Base-by-base conservation (phyloP, 495 filamentous ascomycete genomes). In the Penicillium subrubescens region DNA sequence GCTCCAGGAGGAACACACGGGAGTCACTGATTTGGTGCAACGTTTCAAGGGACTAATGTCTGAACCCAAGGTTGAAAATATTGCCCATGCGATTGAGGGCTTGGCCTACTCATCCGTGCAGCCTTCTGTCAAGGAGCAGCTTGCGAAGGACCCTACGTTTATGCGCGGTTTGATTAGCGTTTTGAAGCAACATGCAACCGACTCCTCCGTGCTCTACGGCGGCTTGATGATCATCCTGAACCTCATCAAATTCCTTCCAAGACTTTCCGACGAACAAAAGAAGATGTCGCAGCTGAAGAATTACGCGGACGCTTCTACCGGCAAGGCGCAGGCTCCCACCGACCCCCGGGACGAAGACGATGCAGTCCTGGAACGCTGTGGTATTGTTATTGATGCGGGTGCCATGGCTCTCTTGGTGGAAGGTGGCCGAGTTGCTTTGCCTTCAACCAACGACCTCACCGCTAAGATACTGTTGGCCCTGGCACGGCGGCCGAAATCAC, bases 191-290 rank as follows among this genome's bases (percentile, higher is more conserved):
- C 83, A 86, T 14, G 76, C 81, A 8, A 79, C 83, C 21, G 88
- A 88, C 58, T 88, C 90, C 15, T 87, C 90, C n/a, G 73, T 90
- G 19, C 87, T 89, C 7, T 97, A 95, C 72, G 94, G 94, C 19
- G 91, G 88, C 27, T 80, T 99, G 61, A 96, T 90, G 72, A 86
- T 97, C 23, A 78, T 97, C 52, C 72, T 84, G 46, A 96, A 98
- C 72, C 80, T 99, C 44, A 96, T 92, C 43, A 79, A 84, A 12
- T 97, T 96, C 69, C 84, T 86, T 48, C 93, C 93, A 15, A 75
- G 78, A n/a, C 79, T 92, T 21, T 89, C 92, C 12, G 94, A 97
- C 68, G 95, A 98, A 71, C 90, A 97, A 73, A 95, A 94, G 79
- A 90, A 90, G 61, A 89, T 99, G 73, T 83, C 84, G 2, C 89